A percentile compares a stretch with the other conserved stretches of the same genome.
Evolutionary conservation across 352 stramenopile genomes (phyloP).

Genomic region (Phytophthora uliginosa): DNA sequence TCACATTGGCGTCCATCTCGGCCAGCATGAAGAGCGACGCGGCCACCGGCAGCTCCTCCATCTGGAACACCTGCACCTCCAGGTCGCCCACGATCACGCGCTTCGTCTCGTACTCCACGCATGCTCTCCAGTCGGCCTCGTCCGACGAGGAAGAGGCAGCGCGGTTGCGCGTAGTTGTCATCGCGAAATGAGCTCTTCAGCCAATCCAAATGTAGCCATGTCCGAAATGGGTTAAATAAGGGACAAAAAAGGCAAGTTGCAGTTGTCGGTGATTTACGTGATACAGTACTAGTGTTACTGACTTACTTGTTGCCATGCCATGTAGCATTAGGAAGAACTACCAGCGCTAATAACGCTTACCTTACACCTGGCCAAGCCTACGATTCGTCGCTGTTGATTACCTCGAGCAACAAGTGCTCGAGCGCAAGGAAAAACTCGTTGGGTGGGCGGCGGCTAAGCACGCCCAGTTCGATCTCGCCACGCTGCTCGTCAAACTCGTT

Average conservation of each 20-base stretch:
- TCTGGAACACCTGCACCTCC: conserved; percentile 61
- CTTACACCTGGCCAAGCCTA: conserved; percentile 7
- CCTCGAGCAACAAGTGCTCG: conserved; percentile 42
- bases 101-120: conserved; percentile 69
- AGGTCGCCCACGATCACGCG: conserved; percentile 51
- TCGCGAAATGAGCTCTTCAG: conserved; percentile 22
- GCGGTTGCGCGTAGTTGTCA: conserved; percentile 14
- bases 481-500: conserved; percentile 77
- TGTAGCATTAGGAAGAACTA: conserved; percentile 21
- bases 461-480: conserved; percentile 51
- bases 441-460: conserved; percentile 78
- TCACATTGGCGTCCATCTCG: conserved; percentile 67
- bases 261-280: conserved; percentile 1
- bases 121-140: conserved; percentile 61
- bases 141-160: conserved; percentile 38
- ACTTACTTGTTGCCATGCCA: conserved; percentile 10
- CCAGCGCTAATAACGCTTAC: conserved; percentile 5
- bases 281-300: conserved; percentile 20
- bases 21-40: conserved; percentile 70
- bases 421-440: conserved; percentile 67
- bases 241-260: conserved; percentile 1
- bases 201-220: conserved; percentile 30
- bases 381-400: conserved; percentile 30
- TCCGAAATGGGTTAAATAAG: not conserved
- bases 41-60: conserved; percentile 67